phyloP scores from a whole-genome alignment of 805 yeast genomes.

The Schwanniomyces occidentalis region DNA sequence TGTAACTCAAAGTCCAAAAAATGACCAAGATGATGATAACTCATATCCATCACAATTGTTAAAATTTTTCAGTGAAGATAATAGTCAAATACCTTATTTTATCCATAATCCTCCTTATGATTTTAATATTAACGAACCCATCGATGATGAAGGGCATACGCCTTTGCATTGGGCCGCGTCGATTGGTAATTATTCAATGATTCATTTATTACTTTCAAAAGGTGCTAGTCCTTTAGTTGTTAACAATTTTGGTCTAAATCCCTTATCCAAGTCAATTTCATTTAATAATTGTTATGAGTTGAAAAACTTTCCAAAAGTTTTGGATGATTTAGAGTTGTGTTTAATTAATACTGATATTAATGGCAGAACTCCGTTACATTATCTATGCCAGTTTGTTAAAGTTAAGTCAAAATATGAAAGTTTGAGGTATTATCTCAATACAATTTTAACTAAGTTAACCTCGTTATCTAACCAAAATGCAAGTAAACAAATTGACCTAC shows the following conservation, averaged over 20 bases:
- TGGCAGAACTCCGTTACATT: slow-evolving; percentile 81
- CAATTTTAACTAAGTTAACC: slow-evolving; percentile 69
- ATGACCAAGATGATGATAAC: slow-evolving; percentile 49
- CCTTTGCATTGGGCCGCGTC: slow-evolving; percentile 98
- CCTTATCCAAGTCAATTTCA: slow-evolving; percentile 78
- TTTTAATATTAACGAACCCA: slow-evolving; percentile 70
- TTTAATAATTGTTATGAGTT: slow-evolving; percentile 87
- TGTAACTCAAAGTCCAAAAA: slow-evolving; percentile 35
- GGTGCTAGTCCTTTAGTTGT: slow-evolving; percentile 67
- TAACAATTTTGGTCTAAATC: slow-evolving; percentile 74
- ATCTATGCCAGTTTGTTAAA: slow-evolving; percentile 70
- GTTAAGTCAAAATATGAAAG: slow-evolving; percentile 71
- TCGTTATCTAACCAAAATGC: slow-evolving; percentile 35
- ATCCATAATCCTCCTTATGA: slow-evolving; percentile 62
- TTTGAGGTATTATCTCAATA: slow-evolving; percentile 79
- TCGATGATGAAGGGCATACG: slow-evolving; percentile 93
- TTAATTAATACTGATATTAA: slow-evolving; percentile 74
- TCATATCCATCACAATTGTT: slow-evolving; percentile 40
- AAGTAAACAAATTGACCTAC: slow-evolving; percentile 56
- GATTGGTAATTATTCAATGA: slow-evolving; percentile 80
- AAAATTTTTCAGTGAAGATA: slow-evolving; percentile 44
- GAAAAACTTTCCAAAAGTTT: slow-evolving; percentile 74
- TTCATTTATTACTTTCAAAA: slow-evolving; percentile 69
- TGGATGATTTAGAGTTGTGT: slow-evolving; percentile 74
- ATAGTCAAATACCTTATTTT: slow-evolving; percentile 58